Conservation (phyloP, 2,329 filamentous ascomycete genomes). For the Emmonsia crescens region DNA sequence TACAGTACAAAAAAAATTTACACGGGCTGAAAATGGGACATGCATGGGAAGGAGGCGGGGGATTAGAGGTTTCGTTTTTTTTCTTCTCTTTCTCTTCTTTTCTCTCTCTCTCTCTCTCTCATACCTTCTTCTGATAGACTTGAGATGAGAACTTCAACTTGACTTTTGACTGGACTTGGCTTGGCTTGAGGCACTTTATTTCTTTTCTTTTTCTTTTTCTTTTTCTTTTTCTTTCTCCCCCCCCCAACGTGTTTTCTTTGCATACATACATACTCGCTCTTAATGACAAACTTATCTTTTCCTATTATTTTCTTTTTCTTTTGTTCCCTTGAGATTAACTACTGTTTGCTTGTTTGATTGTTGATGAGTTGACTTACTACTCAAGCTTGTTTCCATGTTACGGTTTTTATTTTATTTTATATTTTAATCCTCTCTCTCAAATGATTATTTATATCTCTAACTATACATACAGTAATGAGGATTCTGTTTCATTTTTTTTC, state of each 20-base stretch:
- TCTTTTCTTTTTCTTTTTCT: background rate
- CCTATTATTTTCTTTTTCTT: background rate
- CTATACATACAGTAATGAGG: no score
- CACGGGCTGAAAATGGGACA: background rate
- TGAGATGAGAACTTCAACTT: no score
- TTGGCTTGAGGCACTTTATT: background rate
- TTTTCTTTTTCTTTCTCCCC: background rate
- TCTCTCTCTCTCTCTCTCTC: background rate
- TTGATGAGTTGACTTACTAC: no score
- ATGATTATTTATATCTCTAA: no score
- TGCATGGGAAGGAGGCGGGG: background rate
- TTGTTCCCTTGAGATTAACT: conserved; percentile 20
- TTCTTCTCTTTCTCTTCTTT: background rate
- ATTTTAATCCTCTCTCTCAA: no score
- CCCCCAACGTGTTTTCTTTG: background rate
- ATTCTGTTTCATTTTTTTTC: no score
- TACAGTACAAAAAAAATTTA: background rate
- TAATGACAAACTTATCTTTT: background rate
- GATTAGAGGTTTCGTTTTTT: background rate
- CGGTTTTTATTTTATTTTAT: no score
- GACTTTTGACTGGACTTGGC: background rate
- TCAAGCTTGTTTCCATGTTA: no score
- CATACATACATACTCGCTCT: background rate
- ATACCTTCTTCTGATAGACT: no score
- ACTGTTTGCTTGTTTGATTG: background rate